Percentiles rank a stretch among this genome's conserved stretches.
Conservation (phyloP, 2,329 filamentous ascomycete species). For the Neofusicoccum ribis region DNA sequence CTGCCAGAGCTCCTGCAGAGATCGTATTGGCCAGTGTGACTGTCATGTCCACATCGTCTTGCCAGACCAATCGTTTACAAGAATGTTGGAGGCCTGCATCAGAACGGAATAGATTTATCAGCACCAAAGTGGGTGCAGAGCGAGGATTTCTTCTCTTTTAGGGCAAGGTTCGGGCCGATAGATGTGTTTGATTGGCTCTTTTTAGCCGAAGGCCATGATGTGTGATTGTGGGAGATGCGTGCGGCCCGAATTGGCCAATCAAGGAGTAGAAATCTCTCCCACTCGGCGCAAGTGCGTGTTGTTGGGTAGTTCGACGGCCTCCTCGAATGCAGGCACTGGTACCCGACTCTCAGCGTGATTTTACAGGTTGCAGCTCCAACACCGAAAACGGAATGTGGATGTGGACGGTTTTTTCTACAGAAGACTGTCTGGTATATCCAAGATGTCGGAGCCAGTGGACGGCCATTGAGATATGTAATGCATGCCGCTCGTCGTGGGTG, state of each 20-base stretch:
- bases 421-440: background rate
- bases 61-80: too few relatives aligned
- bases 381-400: background rate
- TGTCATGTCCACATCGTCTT: too few relatives aligned
- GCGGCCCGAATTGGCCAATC: background rate
- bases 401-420: background rate
- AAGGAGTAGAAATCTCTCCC: background rate
- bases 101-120: too few relatives aligned
- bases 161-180: background rate
- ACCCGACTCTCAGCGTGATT: too few relatives aligned
- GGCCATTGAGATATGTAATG: background rate
- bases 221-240: background rate
- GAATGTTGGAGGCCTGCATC: too few relatives aligned
- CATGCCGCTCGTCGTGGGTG: background rate
- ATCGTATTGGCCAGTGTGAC: too few relatives aligned
- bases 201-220: background rate
- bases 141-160: too few relatives aligned
- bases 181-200: background rate
- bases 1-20: too few relatives aligned
- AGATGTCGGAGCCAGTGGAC: background rate
- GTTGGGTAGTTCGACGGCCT: background rate
- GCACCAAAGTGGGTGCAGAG: too few relatives aligned
- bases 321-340: background rate
- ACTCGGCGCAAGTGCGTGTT: background rate
- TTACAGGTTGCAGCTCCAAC: background rate